These are phyloP conservation scores for Cryptosporidium muris DNA, from an alignment of 169 alveolate genomes.

Conservation along the genomic window DNA sequence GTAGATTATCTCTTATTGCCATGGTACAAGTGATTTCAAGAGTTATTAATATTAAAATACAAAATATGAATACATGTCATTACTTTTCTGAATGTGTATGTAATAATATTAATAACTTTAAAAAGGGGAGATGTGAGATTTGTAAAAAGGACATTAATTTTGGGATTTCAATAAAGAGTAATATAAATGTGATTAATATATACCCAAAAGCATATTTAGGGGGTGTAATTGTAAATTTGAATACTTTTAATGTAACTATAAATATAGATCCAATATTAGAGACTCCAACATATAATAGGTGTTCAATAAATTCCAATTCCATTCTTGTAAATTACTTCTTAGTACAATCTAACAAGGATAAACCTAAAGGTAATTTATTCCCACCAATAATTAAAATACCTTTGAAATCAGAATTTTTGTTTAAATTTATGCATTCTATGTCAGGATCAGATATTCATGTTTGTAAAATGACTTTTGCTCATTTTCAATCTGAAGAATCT, in stretches of 20 bases:
- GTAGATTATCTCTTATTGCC: slow-evolving; percentile 33
- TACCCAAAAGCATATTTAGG: slow-evolving; percentile 48
- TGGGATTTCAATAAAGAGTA: slow-evolving; percentile 4
- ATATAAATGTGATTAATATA: neutral
- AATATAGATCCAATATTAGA: slow-evolving; percentile 9
- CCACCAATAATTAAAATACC: slow-evolving; percentile 34
- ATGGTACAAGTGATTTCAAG: slow-evolving; percentile 44
- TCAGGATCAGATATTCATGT: slow-evolving; percentile 49
- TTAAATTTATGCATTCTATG: slow-evolving; percentile 59
- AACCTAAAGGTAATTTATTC: neutral
- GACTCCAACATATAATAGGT: slow-evolving; percentile 44
- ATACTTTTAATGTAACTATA: neutral
- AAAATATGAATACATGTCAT: neutral
- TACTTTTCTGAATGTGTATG: slow-evolving; percentile 26
- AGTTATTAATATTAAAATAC: slow-evolving; percentile 8
- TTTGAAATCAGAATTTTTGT: neutral
- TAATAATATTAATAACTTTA: neutral
- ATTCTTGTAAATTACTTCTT: slow-evolving; percentile 2
- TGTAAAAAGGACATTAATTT: slow-evolving; percentile 14
- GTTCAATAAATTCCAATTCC: neutral
- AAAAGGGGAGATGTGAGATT: slow-evolving; percentile 22
- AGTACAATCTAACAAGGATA: neutral
- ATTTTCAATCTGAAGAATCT: slow-evolving; percentile 6
- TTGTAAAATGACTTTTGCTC: slow-evolving; percentile 1
- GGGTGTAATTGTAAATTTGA: slow-evolving; percentile 25